phyloP scores from a whole-genome alignment of 352 stramenopile species.

The Pythium rishiriense region DNA sequence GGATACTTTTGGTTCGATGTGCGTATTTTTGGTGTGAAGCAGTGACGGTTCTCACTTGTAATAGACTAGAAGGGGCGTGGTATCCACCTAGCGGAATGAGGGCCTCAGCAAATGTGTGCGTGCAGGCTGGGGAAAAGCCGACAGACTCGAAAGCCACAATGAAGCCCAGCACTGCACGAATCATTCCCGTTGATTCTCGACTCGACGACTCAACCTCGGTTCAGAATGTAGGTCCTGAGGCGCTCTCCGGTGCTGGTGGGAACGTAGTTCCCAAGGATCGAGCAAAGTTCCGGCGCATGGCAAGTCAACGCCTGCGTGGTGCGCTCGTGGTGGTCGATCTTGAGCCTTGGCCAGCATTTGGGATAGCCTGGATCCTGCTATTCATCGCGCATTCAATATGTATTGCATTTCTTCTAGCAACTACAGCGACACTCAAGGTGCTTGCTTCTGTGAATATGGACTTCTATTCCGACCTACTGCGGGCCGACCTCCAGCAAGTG shows the following conservation, averaged over 20 bases:
- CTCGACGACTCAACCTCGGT: too few species aligned
- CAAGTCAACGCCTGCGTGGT: not conserved
- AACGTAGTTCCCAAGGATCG: not conserved
- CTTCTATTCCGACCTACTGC: constrained; percentile 6
- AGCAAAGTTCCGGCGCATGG: not conserved
- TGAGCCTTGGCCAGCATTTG: constrained; percentile 4
- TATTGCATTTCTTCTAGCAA: not conserved
- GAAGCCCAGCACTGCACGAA: not conserved
- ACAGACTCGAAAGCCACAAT: not conserved
- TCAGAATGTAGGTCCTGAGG: not conserved
- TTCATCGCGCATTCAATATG: not conserved
- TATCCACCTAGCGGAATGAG: not conserved
- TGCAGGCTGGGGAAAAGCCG: not conserved
- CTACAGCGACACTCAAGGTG: not conserved
- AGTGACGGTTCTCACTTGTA: not conserved
- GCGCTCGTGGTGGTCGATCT: constrained; percentile 5
- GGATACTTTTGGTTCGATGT: not conserved
- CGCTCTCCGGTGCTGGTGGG: too few species aligned
- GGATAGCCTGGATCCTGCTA: not conserved
- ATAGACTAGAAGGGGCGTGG: not conserved
- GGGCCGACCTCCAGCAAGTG: not conserved
- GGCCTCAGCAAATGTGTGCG: not conserved
- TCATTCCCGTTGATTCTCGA: not conserved
- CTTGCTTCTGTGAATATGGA: not conserved
- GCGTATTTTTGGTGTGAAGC: not conserved